Base-by-base conservation (phyloP, 2,329 filamentous ascomycete species). In the Colletotrichum eremochloae region DNA sequence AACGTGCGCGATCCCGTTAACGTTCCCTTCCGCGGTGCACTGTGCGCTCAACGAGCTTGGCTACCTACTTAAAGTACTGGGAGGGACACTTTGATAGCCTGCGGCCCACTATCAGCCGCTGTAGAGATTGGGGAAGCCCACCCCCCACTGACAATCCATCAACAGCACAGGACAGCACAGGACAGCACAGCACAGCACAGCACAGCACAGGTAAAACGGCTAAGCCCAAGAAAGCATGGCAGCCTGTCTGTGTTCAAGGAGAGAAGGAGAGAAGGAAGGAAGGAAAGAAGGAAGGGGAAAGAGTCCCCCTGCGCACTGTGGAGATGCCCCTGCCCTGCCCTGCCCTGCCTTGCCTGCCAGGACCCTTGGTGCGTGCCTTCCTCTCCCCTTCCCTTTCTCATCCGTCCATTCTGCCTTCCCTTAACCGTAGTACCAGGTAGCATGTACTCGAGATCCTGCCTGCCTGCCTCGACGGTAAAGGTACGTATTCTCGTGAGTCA, bases 91-190 rank as follows among this genome's bases (percentile, higher is more conserved):
- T 52, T 31, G 8, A 15, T 29, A 44, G 6, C 50, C 18, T 52
- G 7, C 6, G 52, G 2, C 58, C 66, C 66, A 63, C 48, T 68
- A 31, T 68, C 40, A 68, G 66, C 66, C 66, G 66, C 66, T 68
- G 48, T 68, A 62, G 58, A 63, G 48, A 31, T 68, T 68, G 42
- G 50, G 56, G 56, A 20, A 48, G 15, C 40, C 50, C 24, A 24
- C 24, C 7, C 44, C 44, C 44, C 44, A 20, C 44, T 46, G 44
- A 36, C 58, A 48, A 56, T 50, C 24, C 24, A 24, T 24, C 24
- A 24, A 24, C 24, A 24, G 24, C 24, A 24, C 24, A 24, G 24
- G 24, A 24, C 24, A 24, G 24, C 24, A 24, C 24, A 24, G 24
- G 24, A 24, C 24, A 24, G 24, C 24, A 24, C 24, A 24, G 24